These are phyloP conservation scores for Aegle marmelos DNA, from an alignment of 345 rosid species.

Conservation along the genomic window DNA sequence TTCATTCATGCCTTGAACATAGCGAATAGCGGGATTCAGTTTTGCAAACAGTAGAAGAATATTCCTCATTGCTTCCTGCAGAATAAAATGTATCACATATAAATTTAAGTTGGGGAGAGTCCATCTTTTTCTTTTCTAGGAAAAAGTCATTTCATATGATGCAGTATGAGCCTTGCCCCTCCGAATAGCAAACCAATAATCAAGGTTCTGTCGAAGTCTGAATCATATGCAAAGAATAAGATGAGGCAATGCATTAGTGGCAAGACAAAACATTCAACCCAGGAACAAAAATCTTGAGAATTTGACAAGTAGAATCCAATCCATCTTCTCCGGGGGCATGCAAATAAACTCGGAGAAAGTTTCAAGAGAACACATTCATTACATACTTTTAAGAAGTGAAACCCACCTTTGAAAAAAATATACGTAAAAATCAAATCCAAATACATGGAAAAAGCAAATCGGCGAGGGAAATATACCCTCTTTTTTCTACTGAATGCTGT, in stretches of 20 bases:
- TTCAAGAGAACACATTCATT: not conserved
- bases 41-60: slow-evolving; percentile 68
- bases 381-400: not conserved
- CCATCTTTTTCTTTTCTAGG: not conserved
- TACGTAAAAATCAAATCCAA: not conserved
- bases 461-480: slow-evolving; percentile 35
- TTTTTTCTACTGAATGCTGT: slow-evolving; percentile 51
- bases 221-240: not conserved
- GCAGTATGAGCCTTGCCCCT: not conserved
- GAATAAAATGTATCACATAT: not conserved
- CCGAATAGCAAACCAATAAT: not conserved
- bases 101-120: slow-evolving; percentile 1
- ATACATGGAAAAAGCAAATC: not conserved
- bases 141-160: not conserved
- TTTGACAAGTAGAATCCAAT: not conserved
- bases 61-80: slow-evolving; percentile 66
- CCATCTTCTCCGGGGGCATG: not conserved
- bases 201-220: not conserved
- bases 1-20: slow-evolving; percentile 86
- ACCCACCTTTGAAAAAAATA: not conserved
- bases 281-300: not conserved
- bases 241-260: not conserved
- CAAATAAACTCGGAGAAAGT: not conserved
- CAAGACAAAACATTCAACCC: not conserved
- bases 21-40: slow-evolving; percentile 69